Percentiles rank a stretch among this genome's conserved stretches.
Evolutionary conservation across 495 filamentous ascomycete genomes (phyloP).

Genomic region (Penicillium manginii): DNA sequence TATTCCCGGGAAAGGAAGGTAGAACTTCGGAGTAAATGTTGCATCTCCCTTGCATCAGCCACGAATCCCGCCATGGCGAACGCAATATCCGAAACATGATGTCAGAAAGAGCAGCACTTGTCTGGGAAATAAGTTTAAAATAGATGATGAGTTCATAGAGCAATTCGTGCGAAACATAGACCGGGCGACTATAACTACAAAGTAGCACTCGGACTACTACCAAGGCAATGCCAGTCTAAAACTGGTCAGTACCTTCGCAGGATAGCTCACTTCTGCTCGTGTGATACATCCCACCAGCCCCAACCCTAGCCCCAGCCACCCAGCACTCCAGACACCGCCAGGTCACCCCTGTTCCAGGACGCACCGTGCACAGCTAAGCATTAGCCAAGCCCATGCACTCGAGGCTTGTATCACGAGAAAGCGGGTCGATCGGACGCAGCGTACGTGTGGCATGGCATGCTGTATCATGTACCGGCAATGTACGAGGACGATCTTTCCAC

Average conservation of each 20-base stretch:
- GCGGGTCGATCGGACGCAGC: constrained; percentile 3
- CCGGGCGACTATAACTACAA: no score
- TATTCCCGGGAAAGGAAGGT: not conserved
- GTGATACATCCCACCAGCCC: constrained; percentile 1
- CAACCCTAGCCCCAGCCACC: constrained; percentile 1
- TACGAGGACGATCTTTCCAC: not conserved
- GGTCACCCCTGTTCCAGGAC: constrained; percentile 4
- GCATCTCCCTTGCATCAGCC: constrained; percentile 18
- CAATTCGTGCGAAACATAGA: not conserved
- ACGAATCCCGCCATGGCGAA: constrained; percentile 2
- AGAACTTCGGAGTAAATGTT: not conserved
- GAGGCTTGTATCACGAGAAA: constrained; percentile 23
- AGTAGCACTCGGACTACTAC: no score
- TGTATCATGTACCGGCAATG: constrained; percentile 1
- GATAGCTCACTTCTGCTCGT: not conserved
- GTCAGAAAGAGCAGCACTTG: not conserved
- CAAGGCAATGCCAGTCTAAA: no score
- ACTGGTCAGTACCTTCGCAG: no score
- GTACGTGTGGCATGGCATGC: constrained; percentile 13
- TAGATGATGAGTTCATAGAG: not conserved
- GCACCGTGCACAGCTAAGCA: constrained; percentile 24
- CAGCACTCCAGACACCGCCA: not conserved
- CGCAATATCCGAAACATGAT: not conserved
- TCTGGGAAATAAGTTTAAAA: no score
- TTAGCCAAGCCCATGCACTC: constrained; percentile 27